Evolutionary conservation across 2,329 filamentous ascomycete species (phyloP).

Genomic region (Stachybotrys elegans): DNA sequence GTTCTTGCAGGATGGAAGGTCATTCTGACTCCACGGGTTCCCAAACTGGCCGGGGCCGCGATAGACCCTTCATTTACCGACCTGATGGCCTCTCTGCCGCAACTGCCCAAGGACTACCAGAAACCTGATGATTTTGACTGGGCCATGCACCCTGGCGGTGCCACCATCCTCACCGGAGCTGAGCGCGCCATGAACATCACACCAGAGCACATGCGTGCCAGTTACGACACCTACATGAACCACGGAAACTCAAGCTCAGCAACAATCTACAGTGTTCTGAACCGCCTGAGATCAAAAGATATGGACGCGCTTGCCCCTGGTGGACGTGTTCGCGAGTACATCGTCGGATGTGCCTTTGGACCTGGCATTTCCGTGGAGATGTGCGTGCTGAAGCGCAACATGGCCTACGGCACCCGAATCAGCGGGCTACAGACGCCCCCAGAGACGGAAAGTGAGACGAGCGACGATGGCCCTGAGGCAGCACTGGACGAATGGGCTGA

Average conservation of each 20-base stretch:
- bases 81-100: constrained; percentile 43
- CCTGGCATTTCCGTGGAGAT: constrained; percentile 66
- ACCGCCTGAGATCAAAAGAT: constrained; percentile 53
- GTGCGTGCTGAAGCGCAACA: constrained; percentile 54
- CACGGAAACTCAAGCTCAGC: constrained; percentile 67
- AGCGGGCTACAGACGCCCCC: constrained; percentile 46
- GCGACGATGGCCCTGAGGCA: constrained; percentile 24
- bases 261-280: constrained; percentile 63
- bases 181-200: constrained; percentile 53
- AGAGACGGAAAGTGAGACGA: constrained; percentile 47
- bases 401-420: constrained; percentile 9
- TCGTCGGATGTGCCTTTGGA: constrained; percentile 65
- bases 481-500: constrained; percentile 10
- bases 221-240: constrained; percentile 62
- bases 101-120: constrained; percentile 39
- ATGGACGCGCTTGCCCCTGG: constrained; percentile 53
- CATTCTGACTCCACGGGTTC: constrained; percentile 56
- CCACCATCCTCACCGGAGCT: constrained; percentile 60
- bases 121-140: constrained; percentile 60
- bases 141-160: constrained; percentile 67
- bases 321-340: constrained; percentile 46
- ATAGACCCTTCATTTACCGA: constrained; percentile 50
- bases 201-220: constrained; percentile 63
- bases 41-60: constrained; percentile 46
- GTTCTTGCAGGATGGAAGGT: constrained; percentile 56